A percentile compares a stretch with the other conserved stretches of the same genome.
Conservation (phyloP, 345 rosid genomes). For the Raphanus sativus region DNA sequence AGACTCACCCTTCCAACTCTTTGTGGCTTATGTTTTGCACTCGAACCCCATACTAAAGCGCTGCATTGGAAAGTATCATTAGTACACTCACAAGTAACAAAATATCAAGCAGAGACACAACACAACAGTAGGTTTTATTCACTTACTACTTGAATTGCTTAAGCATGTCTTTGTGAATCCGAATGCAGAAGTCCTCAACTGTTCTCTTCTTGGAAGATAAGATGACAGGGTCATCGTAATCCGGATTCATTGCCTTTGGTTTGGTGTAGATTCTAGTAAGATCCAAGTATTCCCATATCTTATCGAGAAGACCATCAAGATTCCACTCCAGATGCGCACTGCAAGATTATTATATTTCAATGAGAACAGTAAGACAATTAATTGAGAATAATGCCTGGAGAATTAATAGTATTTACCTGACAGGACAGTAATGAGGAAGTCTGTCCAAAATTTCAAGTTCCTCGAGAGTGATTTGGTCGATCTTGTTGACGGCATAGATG, state of each 20-base stretch:
- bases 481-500: constrained; percentile 92
- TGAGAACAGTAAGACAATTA: neutral
- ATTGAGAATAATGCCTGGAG: neutral
- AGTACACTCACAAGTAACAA: neutral
- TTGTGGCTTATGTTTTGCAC: constrained; percentile 97
- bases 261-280: constrained; percentile 92
- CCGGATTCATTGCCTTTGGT: constrained; percentile 97
- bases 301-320: constrained; percentile 86
- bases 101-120: neutral
- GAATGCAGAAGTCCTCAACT: constrained; percentile 82
- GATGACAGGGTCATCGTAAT: constrained; percentile 94
- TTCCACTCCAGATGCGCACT: constrained; percentile 99
- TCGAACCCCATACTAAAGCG: constrained; percentile 97
- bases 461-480: constrained; percentile 93
- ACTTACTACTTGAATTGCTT: constrained; percentile 97
- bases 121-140: neutral
- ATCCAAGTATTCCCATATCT: constrained; percentile 90
- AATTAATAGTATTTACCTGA: constrained; percentile 53
- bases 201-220: constrained; percentile 84
- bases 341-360: constrained; percentile 7
- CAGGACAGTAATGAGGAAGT: constrained; percentile 98
- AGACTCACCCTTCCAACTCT: constrained; percentile 92
- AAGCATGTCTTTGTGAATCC: constrained; percentile 92
- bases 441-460: constrained; percentile 95
- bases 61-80: constrained; percentile 43